phyloP scores from a whole-genome alignment of 306 rosid species.

The Astragalus membranaceus region DNA sequence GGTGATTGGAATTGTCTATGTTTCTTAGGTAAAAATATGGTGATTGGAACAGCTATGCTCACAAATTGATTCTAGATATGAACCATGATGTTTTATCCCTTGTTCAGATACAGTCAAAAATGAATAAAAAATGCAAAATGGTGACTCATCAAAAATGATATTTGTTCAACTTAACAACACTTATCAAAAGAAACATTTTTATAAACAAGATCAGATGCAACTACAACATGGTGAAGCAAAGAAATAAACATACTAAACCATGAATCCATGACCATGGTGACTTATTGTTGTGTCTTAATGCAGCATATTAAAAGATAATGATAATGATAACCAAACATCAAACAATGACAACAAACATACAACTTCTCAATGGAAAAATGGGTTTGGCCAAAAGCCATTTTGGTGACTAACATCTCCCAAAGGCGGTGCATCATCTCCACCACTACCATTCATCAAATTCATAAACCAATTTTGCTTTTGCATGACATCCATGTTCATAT shows the following conservation, averaged over 20 bases:
- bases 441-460: slow-evolving; percentile 11
- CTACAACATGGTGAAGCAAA: background rate
- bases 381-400: slow-evolving; percentile 20
- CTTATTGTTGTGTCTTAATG: background rate
- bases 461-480: slow-evolving; percentile 22
- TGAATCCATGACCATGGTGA: background rate
- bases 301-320: background rate
- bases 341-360: background rate
- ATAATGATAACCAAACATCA: background rate
- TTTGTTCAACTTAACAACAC: background rate
- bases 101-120: background rate
- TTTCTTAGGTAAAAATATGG: too few relatives aligned
- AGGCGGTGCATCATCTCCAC: background rate
- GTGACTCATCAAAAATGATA: background rate
- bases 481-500: background rate
- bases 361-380: slow-evolving; percentile 11
- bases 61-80: background rate
- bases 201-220: background rate
- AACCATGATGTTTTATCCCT: background rate
- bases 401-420: slow-evolving; percentile 7
- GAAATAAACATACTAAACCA: background rate
- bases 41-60: too few relatives aligned
- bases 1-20: too few relatives aligned
- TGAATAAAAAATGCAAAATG: too few relatives aligned
- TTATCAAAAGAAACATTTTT: background rate